A percentile compares a stretch with the other conserved stretches of the same genome.
Conservation (phyloP, 495 filamentous ascomycete genomes). For the Talaromyces proteolyticus region DNA sequence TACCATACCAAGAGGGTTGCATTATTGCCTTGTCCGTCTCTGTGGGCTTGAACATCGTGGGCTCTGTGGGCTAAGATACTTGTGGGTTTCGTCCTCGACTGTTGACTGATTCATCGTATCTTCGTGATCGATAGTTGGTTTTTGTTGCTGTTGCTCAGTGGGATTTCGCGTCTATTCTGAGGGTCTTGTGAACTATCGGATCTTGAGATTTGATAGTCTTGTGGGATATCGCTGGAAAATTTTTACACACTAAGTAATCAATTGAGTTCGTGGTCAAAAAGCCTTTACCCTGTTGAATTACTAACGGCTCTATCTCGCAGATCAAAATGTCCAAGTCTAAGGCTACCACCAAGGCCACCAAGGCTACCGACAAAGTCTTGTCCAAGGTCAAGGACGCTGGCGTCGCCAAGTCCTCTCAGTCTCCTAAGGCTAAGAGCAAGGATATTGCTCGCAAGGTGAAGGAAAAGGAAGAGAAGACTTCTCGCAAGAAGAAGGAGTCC, state of each 20-base stretch:
- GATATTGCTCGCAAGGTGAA: slow-evolving; percentile 37
- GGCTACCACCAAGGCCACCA: slow-evolving; percentile 23
- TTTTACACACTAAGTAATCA: slow-evolving; percentile 2
- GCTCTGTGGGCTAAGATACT: slow-evolving; percentile 34
- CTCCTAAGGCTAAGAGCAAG: slow-evolving; percentile 44
- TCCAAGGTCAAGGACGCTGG: slow-evolving; percentile 49
- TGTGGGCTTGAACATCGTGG: slow-evolving; percentile 46
- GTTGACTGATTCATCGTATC: slow-evolving; percentile 10
- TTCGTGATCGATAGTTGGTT: slow-evolving; percentile 28
- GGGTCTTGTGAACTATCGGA: slow-evolving; percentile 4
- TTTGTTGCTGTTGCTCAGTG: slow-evolving; percentile 24
- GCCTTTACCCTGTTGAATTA: neutral
- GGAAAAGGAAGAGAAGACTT: slow-evolving; percentile 33
- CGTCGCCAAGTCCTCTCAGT: slow-evolving; percentile 43
- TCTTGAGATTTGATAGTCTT: slow-evolving; percentile 29
- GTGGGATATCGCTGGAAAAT: slow-evolving; percentile 30
- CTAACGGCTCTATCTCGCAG: slow-evolving; percentile 21
- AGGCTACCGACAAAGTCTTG: slow-evolving; percentile 37
- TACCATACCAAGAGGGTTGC: slow-evolving; percentile 25
- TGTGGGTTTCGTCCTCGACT: slow-evolving; percentile 28
- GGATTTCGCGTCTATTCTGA: slow-evolving; percentile 19
- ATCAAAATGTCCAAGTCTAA: slow-evolving; percentile 49
- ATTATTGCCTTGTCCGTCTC: slow-evolving; percentile 35
- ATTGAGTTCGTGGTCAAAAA: slow-evolving; percentile 10
- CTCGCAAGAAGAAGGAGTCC: slow-evolving; percentile 40